A percentile compares a stretch with the other conserved stretches of the same genome.
These are phyloP conservation scores for Metahyphopichia silvanorum DNA, from an alignment of 805 yeast species.

Conservation along the genomic window DNA sequence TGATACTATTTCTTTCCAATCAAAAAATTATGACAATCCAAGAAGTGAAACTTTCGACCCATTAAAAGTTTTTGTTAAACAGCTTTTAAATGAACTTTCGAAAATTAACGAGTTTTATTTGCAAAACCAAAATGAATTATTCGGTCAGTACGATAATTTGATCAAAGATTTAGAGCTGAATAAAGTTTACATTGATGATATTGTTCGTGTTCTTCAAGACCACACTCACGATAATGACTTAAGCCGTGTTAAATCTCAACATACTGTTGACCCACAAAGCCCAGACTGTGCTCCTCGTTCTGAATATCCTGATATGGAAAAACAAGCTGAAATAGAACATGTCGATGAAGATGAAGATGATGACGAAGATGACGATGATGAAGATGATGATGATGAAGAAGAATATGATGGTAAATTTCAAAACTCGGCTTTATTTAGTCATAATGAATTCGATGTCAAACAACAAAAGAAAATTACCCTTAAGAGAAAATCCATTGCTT, in stretches of 20 bases:
- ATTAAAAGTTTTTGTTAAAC: slow-evolving; percentile 43
- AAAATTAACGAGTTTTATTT: slow-evolving; percentile 54
- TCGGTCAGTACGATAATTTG: slow-evolving; percentile 42
- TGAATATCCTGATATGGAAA: slow-evolving; percentile 11
- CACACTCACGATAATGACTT: neutral
- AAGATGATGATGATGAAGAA: slow-evolving; percentile 24
- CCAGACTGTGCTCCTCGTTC: slow-evolving; percentile 3
- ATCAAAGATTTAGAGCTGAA: slow-evolving; percentile 43
- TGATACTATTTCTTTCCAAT: slow-evolving; percentile 11
- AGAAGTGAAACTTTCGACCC: slow-evolving; percentile 16
- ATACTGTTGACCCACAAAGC: slow-evolving; percentile 1
- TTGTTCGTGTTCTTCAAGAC: slow-evolving; percentile 11
- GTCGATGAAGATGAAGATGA: slow-evolving; percentile 33
- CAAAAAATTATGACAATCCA: slow-evolving; percentile 6
- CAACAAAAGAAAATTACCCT: slow-evolving; percentile 57
- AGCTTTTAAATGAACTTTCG: slow-evolving; percentile 44
- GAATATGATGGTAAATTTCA: slow-evolving; percentile 18
- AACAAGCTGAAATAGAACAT: slow-evolving; percentile 27
- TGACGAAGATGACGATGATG: slow-evolving; percentile 19
- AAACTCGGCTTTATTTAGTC: slow-evolving; percentile 49
- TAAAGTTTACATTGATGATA: slow-evolving; percentile 22
- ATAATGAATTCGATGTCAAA: slow-evolving; percentile 47
- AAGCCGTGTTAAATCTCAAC: no score
- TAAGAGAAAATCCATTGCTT: slow-evolving; percentile 60
- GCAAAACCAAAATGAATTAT: slow-evolving; percentile 44